Base-by-base conservation (phyloP, 1,284 basidiomycete species). In the Cystobasidium pallidum region DNA sequence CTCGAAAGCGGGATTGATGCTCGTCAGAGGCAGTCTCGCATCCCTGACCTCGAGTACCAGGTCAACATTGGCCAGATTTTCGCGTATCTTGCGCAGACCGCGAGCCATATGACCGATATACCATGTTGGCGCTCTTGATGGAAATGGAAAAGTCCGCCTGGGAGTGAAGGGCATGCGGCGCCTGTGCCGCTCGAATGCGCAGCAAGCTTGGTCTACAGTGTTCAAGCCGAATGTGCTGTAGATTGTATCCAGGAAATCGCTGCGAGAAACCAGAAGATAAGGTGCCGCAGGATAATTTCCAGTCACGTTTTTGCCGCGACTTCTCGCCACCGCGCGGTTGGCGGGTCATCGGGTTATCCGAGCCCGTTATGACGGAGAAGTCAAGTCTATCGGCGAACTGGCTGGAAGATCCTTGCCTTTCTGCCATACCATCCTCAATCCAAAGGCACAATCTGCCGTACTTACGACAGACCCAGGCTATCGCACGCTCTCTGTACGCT, bases 61-160 rank as follows among this genome's bases (percentile, higher is more conserved):
- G 79, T 92, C 92, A 64, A 91, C 94, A 76, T 87, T 88, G 59
- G 86, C 87, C 55, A 96, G 85, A 70, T 92, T 84, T 51, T 86
- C 83, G 13, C 92, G 91, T 43, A 96, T 85, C 81, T 87, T 86
- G 74, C 88, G 86, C 68, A 89, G 86, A 76, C 94, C 95, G 79
- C 89, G 86, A 81, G 89, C 89, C 95, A 98, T 99, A 82, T 99
- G 95, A 11, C 96, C 95, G 30, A 92, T 91, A 81, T 91, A 96
- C 94, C 94, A 98, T 83, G 92, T 94, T 65, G 91, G 90, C n/a
- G 92, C 81, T 1, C 78, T 77, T 0, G 77, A 58, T 0, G 85
- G 84, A 49, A 83, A 83, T 0, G 78, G 75, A 76, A 86, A 86
- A 0, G 66, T 49, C 6, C 75, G 52, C 8, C 83, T 78, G 1